phyloP scores from a whole-genome alignment of 1,139 yeast species.

The Taphrina pruni region DNA sequence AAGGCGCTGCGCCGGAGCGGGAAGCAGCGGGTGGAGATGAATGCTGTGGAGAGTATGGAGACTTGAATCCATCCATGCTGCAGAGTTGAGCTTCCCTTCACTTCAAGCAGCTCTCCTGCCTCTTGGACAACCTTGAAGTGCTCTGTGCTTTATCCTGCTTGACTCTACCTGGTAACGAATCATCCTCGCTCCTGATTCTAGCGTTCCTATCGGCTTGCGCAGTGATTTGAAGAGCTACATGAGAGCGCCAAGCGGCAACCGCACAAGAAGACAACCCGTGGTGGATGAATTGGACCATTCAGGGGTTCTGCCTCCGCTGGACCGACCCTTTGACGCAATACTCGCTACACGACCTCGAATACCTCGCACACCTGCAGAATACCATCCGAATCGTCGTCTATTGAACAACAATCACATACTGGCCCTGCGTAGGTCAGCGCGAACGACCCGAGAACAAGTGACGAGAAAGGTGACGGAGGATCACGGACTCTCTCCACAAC shows the following conservation, averaged over 20 bases:
- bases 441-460: slow-evolving; percentile 3
- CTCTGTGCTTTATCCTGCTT: too few species aligned
- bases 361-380: not conserved
- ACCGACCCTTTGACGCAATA: slow-evolving; percentile 23
- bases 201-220: not conserved
- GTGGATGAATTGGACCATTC: slow-evolving; percentile 28
- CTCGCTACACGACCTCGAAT: slow-evolving; percentile 8
- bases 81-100: too few species aligned
- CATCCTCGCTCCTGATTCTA: not conserved
- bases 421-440: slow-evolving; percentile 3
- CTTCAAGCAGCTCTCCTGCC: too few species aligned
- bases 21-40: too few species aligned
- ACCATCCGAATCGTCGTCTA: slow-evolving; percentile 15
- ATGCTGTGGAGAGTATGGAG: too few species aligned
- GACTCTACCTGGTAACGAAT: too few species aligned
- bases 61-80: too few species aligned
- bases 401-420: not conserved
- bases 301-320: slow-evolving; percentile 22
- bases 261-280: slow-evolving; percentile 10
- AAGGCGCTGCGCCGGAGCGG: not conserved
- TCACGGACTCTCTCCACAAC: slow-evolving; percentile 18
- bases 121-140: too few species aligned
- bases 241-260: slow-evolving; percentile 19
- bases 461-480: slow-evolving; percentile 13
- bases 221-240: not conserved